These are phyloP conservation scores for Grosmannia huntii DNA, from an alignment of 2,329 filamentous ascomycete genomes.

Conservation along the genomic window DNA sequence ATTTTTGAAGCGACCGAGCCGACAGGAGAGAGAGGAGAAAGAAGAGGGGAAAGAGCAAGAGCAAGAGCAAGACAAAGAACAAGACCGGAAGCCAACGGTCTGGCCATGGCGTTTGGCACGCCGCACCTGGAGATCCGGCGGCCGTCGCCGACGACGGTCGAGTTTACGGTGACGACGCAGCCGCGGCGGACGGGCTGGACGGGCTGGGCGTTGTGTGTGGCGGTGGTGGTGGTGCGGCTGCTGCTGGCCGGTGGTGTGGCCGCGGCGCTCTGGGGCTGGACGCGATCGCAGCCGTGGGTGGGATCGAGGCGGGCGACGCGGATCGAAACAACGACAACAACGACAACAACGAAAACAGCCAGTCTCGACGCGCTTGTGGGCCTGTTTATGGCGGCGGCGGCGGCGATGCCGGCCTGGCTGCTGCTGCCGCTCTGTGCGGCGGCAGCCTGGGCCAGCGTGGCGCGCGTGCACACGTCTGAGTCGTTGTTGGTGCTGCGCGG, in stretches of 20 bases:
- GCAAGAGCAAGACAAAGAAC: no score
- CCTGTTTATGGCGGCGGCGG: slow-evolving; percentile 19
- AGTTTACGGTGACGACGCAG: slow-evolving; percentile 81
- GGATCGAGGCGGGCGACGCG: no score
- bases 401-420: slow-evolving; percentile 22
- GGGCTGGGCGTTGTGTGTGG: slow-evolving; percentile 25
- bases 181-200: slow-evolving; percentile 24
- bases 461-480: slow-evolving; percentile 51
- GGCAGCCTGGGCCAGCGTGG: slow-evolving; percentile 30
- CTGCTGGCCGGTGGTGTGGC: slow-evolving; percentile 29
- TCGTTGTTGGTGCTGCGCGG: slow-evolving; percentile 79
- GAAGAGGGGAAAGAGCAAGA: no score
- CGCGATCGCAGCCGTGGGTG: neutral
- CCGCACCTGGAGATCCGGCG: slow-evolving; percentile 50
- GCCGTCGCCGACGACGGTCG: slow-evolving; percentile 78
- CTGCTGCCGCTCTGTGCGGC: slow-evolving; percentile 24
- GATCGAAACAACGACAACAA: no score
- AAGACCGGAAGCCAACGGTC: no score
- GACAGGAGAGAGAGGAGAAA: no score
- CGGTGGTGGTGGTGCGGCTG: slow-evolving; percentile 31
- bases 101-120: slow-evolving; percentile 46
- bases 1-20: no score
- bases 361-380: slow-evolving; percentile 12
- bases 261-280: slow-evolving; percentile 36
- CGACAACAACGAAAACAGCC: no score